Evolutionary conservation across 2,329 filamentous ascomycete species (phyloP), one percentile per base, ranked within the genome.

Genomic region (Ceratocystis harringtonii): DNA sequence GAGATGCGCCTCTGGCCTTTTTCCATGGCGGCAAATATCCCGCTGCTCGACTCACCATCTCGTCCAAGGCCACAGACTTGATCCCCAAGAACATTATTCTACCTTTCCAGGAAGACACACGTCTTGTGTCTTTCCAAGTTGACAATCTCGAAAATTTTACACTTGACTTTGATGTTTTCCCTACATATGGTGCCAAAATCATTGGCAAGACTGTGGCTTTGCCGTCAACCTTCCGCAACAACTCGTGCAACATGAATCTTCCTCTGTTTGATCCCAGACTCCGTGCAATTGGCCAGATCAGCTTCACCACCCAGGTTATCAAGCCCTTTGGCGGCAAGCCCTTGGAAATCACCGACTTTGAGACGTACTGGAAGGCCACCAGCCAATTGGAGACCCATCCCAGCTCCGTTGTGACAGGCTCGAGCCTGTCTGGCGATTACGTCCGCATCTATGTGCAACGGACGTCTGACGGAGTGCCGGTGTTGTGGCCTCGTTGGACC

Each of bases 341-440:
- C 2, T 79, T 99, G 25, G 94, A 99, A 74, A 96, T 99, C 68
- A 95, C 94, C 0, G 92, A 97, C 72, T 99, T 97, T 71, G 94
- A 95, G 69, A 97, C 94, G 0, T 99, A 99, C 75, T 99, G 94
- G 94, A 99, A 97, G 75, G 92, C 92, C 0, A 99, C 94, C 0
- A 96, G 91, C 71, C 91, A 96, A 70, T 82, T 94, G 61, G 86
- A 89, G 62, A 76, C 76, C 0, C 89, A 91, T 60, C 87, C 88
- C 28, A 94, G 84, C 72, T 89, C 90, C 28, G 84, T 97, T 28
- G 90, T 99, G 19, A 97, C 92, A 0, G 94, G 92, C 0, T 97
- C 92, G 8, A 97, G 92, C 76, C 76, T 99, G 65, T 95, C 90
- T 2, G 94, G 94, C n/a, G 89, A 97, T 71, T 97, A 97, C 74